A percentile compares a stretch with the other conserved stretches of the same genome.
These are phyloP conservation scores for Ophiostoma sp. DNA, from an alignment of 2,329 filamentous ascomycete genomes.

Conservation along the genomic window DNA sequence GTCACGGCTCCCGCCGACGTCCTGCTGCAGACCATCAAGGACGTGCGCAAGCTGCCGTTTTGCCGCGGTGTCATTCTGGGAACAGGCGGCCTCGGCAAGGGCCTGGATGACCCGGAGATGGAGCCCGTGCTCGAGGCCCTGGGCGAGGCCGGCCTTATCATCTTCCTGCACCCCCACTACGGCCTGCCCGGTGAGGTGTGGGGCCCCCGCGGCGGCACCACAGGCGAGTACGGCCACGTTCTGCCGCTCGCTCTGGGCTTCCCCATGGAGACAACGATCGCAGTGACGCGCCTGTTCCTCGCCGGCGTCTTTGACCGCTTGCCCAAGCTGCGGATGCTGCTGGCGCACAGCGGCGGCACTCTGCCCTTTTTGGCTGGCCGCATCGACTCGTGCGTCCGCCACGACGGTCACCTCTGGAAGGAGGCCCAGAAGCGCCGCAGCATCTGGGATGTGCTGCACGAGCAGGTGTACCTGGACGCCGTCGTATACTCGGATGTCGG, in stretches of 20 bases:
- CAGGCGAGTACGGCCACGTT: slow-evolving; percentile 73
- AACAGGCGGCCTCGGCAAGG: slow-evolving; percentile 71
- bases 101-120: slow-evolving; percentile 70
- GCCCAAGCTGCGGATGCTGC: slow-evolving; percentile 61
- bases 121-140: slow-evolving; percentile 68
- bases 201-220: slow-evolving; percentile 54
- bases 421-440: slow-evolving; percentile 53
- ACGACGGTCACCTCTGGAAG: slow-evolving; percentile 69
- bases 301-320: slow-evolving; percentile 77
- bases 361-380: slow-evolving; percentile 82
- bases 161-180: slow-evolving; percentile 91
- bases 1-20: slow-evolving; percentile 60
- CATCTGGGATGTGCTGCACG: slow-evolving; percentile 53
- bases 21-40: slow-evolving; percentile 59
- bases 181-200: slow-evolving; percentile 76
- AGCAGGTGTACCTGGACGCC: slow-evolving; percentile 82
- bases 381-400: slow-evolving; percentile 79
- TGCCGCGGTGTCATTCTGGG: slow-evolving; percentile 85
- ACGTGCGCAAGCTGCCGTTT: slow-evolving; percentile 56
- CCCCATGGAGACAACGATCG: slow-evolving; percentile 88
- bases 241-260: slow-evolving; percentile 81
- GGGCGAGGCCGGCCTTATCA: slow-evolving; percentile 55
- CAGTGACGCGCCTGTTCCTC: slow-evolving; percentile 81
- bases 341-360: slow-evolving; percentile 85
- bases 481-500: slow-evolving; percentile 76